Percentiles rank a stretch among this genome's conserved stretches.
These are phyloP conservation scores for Speleostelium caveatum DNA, from an alignment of 78 protist species.

Conservation along the genomic window DNA sequence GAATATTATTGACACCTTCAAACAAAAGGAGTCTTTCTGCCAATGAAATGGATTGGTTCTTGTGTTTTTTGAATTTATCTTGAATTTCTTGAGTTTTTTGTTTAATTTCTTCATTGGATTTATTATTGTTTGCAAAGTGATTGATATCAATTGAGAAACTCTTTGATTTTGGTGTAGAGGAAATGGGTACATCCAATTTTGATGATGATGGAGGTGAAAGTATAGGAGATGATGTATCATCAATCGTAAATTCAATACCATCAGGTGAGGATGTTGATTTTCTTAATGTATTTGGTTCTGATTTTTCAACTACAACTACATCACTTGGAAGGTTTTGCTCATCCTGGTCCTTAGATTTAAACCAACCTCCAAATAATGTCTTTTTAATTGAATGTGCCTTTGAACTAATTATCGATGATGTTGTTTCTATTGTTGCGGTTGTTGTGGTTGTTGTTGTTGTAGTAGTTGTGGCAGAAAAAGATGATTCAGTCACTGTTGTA, in stretches of 20 bases:
- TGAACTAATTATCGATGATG: neutral
- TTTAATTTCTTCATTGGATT: neutral
- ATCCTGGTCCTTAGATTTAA: slow-evolving; percentile 10
- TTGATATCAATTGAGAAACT: slow-evolving; percentile 30
- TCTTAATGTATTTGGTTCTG: too few species aligned
- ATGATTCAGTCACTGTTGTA: neutral
- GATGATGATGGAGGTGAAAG: neutral
- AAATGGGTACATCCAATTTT: neutral
- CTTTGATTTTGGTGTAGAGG: neutral
- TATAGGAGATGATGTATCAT: neutral
- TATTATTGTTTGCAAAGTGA: neutral
- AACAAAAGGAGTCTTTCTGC: slow-evolving; percentile 36
- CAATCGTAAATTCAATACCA: neutral
- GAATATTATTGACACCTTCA: slow-evolving; percentile 31
- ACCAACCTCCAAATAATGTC: slow-evolving; percentile 53
- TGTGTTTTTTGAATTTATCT: slow-evolving; percentile 68
- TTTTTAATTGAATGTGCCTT: slow-evolving; percentile 10
- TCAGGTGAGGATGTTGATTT: neutral
- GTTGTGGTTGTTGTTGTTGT: neutral
- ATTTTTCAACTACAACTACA: too few species aligned
- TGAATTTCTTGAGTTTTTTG: slow-evolving; percentile 7
- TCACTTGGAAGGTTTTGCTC: neutral
- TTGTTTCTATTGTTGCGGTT: neutral
- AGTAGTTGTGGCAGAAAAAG: neutral
- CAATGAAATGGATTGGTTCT: slow-evolving; percentile 31